phyloP scores from a whole-genome alignment of 768 basidiomycete genomes.

The Lactifluus echinatus region DNA sequence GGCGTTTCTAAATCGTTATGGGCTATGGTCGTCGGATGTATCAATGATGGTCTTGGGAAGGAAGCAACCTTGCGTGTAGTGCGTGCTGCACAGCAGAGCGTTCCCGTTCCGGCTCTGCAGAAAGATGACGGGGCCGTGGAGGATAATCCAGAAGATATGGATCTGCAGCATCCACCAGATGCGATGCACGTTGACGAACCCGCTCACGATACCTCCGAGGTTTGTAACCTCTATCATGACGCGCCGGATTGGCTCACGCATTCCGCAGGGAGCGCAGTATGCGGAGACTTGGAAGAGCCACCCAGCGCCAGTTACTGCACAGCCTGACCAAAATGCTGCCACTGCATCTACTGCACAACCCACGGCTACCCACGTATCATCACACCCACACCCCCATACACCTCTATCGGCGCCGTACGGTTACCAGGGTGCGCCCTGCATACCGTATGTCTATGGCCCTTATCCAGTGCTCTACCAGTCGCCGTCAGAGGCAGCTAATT shows the following conservation, averaged over 20 bases:
- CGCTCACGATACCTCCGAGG: slow-evolving; percentile 11
- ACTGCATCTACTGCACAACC: slow-evolving; percentile 9
- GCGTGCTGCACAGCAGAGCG: slow-evolving; percentile 47
- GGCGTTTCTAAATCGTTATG: slow-evolving; percentile 65
- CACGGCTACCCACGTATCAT: slow-evolving; percentile 18
- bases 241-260: neutral
- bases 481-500: slow-evolving; percentile 22
- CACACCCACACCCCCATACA: slow-evolving; percentile 22
- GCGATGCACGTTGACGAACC: slow-evolving; percentile 18
- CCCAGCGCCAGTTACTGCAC: slow-evolving; percentile 8
- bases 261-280: slow-evolving; percentile 9
- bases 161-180: slow-evolving; percentile 11
- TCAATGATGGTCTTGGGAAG: slow-evolving; percentile 51
- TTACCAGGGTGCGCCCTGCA: slow-evolving; percentile 26
- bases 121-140: slow-evolving; percentile 8
- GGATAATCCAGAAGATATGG: slow-evolving; percentile 22
- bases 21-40: slow-evolving; percentile 58
- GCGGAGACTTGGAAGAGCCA: slow-evolving; percentile 15
- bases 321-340: slow-evolving; percentile 7
- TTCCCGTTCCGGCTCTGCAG: slow-evolving; percentile 22
- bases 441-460: slow-evolving; percentile 32
- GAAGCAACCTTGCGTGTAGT: slow-evolving; percentile 55
- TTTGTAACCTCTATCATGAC: neutral
- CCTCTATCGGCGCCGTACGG: slow-evolving; percentile 12
- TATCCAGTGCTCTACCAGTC: slow-evolving; percentile 26